phyloP scores from a whole-genome alignment of 306 rosid genomes.

The Medicago arabica region DNA sequence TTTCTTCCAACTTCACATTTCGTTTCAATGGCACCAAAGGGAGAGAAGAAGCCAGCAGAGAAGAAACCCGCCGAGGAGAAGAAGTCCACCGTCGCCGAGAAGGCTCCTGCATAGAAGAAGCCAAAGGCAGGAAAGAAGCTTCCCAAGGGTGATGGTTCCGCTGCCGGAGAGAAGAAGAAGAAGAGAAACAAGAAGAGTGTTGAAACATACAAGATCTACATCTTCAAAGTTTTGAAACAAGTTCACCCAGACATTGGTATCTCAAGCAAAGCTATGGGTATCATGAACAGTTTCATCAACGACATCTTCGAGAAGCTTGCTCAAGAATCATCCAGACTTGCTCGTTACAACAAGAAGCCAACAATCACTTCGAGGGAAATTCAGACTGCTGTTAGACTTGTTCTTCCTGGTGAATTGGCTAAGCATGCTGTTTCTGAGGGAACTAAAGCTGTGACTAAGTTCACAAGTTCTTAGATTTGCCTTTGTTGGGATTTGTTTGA shows the following conservation, averaged over 20 bases:
- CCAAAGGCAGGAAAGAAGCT: constrained; percentile 86
- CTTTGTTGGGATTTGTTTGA: too few relatives aligned
- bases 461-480: constrained; percentile 49
- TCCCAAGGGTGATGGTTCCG: constrained; percentile 58
- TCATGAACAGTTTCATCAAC: constrained; percentile 80
- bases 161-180: constrained; percentile 73
- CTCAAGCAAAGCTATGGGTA: constrained; percentile 79
- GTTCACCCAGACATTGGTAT: constrained; percentile 82
- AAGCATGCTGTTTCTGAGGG: constrained; percentile 81
- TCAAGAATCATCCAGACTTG: constrained; percentile 69
- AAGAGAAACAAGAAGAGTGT: constrained; percentile 73
- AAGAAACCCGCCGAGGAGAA: constrained; percentile 74
- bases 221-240: constrained; percentile 76
- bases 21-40: constrained; percentile 66
- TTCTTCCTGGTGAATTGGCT: constrained; percentile 74
- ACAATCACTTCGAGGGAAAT: constrained; percentile 79
- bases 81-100: constrained; percentile 64
- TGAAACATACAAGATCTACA: constrained; percentile 79
- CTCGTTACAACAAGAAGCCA: constrained; percentile 81
- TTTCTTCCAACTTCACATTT: neutral
- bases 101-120: constrained; percentile 77
- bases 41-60: constrained; percentile 73
- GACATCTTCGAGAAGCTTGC: constrained; percentile 84
- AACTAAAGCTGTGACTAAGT: constrained; percentile 78
- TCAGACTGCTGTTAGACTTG: constrained; percentile 76